phyloP scores from a whole-genome alignment of 2,329 filamentous ascomycete species.

The Neopestalotiopsis rosae region DNA sequence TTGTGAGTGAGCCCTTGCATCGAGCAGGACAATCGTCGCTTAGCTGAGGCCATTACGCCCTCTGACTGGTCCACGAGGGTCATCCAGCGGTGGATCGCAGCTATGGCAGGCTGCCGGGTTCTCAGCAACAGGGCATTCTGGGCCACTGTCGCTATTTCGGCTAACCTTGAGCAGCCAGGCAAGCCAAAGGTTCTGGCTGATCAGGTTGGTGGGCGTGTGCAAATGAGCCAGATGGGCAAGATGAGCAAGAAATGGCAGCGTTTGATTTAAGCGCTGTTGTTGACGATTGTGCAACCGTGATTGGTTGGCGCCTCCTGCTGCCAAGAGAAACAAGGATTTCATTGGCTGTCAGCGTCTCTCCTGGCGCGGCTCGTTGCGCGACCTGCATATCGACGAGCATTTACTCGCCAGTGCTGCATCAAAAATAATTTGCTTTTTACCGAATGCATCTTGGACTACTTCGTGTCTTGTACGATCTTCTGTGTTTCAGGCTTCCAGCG shows the following conservation, averaged over 20 bases:
- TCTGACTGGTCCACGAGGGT: slow-evolving; percentile 28
- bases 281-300: slow-evolving; percentile 21
- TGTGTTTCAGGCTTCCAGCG: not conserved
- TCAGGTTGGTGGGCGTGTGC: slow-evolving; percentile 10
- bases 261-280: slow-evolving; percentile 37
- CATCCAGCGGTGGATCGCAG: not conserved
- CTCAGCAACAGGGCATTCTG: slow-evolving; percentile 22
- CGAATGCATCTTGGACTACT: not conserved
- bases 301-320: slow-evolving; percentile 28
- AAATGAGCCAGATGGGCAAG: slow-evolving; percentile 28
- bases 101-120: slow-evolving; percentile 2
- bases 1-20: slow-evolving; percentile 17
- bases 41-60: slow-evolving; percentile 19
- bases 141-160: slow-evolving; percentile 25
- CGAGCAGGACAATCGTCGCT: slow-evolving; percentile 21
- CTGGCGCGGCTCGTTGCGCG: slow-evolving; percentile 33
- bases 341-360: slow-evolving; percentile 32
- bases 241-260: slow-evolving; percentile 13
- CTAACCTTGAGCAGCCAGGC: slow-evolving; percentile 31
- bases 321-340: slow-evolving; percentile 27
- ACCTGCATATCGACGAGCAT: slow-evolving; percentile 18
- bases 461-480: not conserved
- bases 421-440: not conserved
- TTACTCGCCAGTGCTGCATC: slow-evolving; percentile 10
- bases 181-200: slow-evolving; percentile 32